Conservation (phyloP, 805 yeast species). For the Kodamaea neixiangensis region DNA sequence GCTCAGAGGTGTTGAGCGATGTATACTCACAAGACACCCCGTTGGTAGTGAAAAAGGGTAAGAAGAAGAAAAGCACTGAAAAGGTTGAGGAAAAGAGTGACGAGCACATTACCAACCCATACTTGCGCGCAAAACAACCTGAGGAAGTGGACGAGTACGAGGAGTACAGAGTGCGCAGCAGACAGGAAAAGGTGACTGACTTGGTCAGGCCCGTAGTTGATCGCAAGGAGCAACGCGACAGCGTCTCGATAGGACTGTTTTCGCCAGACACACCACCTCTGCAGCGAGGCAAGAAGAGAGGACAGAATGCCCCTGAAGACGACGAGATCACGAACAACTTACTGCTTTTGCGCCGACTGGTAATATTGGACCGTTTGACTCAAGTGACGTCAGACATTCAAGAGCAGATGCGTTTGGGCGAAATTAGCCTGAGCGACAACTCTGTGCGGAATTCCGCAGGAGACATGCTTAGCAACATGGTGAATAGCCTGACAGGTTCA, state of each 20-base stretch:
- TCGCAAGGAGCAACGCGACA: background rate
- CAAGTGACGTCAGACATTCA: constrained; percentile 41
- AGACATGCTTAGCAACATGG: background rate
- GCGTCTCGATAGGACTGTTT: constrained; percentile 36
- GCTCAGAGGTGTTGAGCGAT: constrained; percentile 46
- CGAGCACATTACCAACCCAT: constrained; percentile 5
- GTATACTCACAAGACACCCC: constrained; percentile 36
- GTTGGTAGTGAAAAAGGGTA: constrained; percentile 30
- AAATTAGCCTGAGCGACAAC: constrained; percentile 16
- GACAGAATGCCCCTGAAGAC: constrained; percentile 9
- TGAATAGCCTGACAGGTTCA: background rate
- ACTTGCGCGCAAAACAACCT: background rate
- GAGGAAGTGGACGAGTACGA: background rate
- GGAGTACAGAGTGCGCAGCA: background rate
- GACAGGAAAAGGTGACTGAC: background rate
- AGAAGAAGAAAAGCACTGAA: constrained; percentile 13
- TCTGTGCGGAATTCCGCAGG: background rate
- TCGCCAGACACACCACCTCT: constrained; percentile 40
- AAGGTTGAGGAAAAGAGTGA: constrained; percentile 20
- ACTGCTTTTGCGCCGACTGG: constrained; percentile 32
- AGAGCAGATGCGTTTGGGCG: constrained; percentile 25
- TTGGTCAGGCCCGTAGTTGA: background rate
- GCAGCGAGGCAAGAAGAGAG: constrained; percentile 9
- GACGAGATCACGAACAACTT: constrained; percentile 14
- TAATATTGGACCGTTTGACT: constrained; percentile 39